Base-by-base conservation (phyloP, 371 early-diverging fungal genomes). In the Zychaea mexicana region DNA sequence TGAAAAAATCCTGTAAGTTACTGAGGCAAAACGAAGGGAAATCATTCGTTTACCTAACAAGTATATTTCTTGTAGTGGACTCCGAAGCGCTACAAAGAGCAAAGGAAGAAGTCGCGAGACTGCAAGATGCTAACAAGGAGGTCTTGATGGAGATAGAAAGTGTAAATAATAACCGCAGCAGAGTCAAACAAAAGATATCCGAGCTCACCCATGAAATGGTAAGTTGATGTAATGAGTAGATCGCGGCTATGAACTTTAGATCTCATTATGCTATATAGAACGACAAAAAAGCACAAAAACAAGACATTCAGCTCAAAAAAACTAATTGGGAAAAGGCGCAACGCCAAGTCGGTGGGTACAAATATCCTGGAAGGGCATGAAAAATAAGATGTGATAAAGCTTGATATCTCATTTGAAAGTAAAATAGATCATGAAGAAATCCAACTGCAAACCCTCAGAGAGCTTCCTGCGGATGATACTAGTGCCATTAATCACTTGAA, bases 241-340 rank as follows among this genome's bases (percentile, higher is more conserved):
- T 8, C 21, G 0, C 24, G 21, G n/a, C 19, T 15, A 4, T 24
- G 26, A 0, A 22, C 3, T 10, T 26, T 52, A 24, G 24, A n/a
- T n/a, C n/a, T n/a, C n/a, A n/a, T n/a, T n/a, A n/a, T n/a, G n/a
- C n/a, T 54, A 8, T 45, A 32, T 27, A 64, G 64, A 31, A 46
- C 3, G 64, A 46, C 22, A 58, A 62, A 21, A 64, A 69, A 26
- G 71, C 69, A 19, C 73, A 77, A 63, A 67, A 70, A 58, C 62
- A 65, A 60, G 68, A 73, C 42, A 30, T 69, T 15, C 70, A 65
- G 17, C 15, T 24, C 5, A 54, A 12, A 7, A 26, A 21, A 30
- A 62, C 21, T 2, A 30, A 57, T 30, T 75, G 57, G 66, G 66
- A 61, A 57, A 27, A 39, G 26, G 36, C 9, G 8, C 70, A 46